Conservation (phyloP, 2,329 filamentous ascomycete species). For the Pseudopithomyces chartarum region DNA sequence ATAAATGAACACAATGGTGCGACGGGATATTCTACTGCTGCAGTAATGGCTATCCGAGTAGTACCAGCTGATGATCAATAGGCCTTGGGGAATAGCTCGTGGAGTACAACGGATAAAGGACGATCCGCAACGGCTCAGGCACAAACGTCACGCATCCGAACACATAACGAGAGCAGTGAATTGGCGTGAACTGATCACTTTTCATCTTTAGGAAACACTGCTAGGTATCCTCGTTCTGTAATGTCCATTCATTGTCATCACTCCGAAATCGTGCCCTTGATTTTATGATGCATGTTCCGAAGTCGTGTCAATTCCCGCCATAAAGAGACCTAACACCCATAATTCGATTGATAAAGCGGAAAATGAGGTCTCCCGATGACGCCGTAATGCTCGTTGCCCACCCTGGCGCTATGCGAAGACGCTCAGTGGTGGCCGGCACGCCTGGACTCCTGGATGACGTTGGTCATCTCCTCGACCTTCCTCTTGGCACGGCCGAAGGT, state of each 20-base stretch:
- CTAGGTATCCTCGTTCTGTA: constrained; percentile 35
- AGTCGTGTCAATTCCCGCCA: constrained; percentile 36
- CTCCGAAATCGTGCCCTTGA: constrained; percentile 39
- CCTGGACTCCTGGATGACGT: constrained; percentile 96
- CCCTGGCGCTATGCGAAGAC: constrained; percentile 23
- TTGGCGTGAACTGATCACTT: constrained; percentile 45
- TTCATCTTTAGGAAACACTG: constrained; percentile 42
- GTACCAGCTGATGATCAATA: too few relatives aligned
- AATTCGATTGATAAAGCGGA: constrained; percentile 33
- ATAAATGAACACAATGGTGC: too few relatives aligned
- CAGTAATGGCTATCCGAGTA: too few relatives aligned
- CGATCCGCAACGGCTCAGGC: neutral
- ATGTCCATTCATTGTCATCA: constrained; percentile 40
- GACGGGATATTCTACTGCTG: too few relatives aligned
- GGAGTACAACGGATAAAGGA: too few relatives aligned
- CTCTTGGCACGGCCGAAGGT: constrained; percentile 98
- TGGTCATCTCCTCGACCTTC: constrained; percentile 99
- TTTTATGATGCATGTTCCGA: constrained; percentile 36
- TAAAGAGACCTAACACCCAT: constrained; percentile 43
- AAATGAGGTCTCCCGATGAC: constrained; percentile 28
- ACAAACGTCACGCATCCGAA: neutral
- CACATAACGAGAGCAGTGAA: neutral
- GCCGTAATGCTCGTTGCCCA: constrained; percentile 29
- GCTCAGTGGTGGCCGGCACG: constrained; percentile 70
- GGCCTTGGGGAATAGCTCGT: too few relatives aligned